Evolutionary conservation across 352 stramenopile species (phyloP).

Genomic region (Phytophthora cajani): DNA sequence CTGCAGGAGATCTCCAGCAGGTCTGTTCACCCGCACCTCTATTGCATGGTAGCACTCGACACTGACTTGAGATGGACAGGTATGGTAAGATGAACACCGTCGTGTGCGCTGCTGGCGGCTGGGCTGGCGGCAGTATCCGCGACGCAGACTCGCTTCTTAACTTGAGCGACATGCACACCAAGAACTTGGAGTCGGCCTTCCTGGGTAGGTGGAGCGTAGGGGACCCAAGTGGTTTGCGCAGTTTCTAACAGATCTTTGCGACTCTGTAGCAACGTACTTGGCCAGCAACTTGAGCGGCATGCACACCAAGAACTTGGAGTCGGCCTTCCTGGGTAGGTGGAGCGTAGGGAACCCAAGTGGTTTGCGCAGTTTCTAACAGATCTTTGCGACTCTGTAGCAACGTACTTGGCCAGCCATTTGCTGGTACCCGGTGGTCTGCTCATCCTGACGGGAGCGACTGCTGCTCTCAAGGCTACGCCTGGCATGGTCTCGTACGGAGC

Average conservation of each 20-base stretch:
- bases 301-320: slow-evolving; percentile 85
- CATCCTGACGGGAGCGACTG: slow-evolving; percentile 83
- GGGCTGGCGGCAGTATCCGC: slow-evolving; percentile 79
- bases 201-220: slow-evolving; percentile 44
- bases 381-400: slow-evolving; percentile 47
- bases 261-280: slow-evolving; percentile 74
- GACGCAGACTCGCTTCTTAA: slow-evolving; percentile 68
- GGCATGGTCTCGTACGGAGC: slow-evolving; percentile 91
- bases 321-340: slow-evolving; percentile 65
- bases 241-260: slow-evolving; percentile 10
- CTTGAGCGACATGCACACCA: slow-evolving; percentile 71
- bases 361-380: neutral
- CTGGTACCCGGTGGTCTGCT: slow-evolving; percentile 73
- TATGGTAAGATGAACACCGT: slow-evolving; percentile 76
- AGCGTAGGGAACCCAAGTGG: neutral
- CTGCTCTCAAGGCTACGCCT: slow-evolving; percentile 78
- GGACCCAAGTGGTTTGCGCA: neutral
- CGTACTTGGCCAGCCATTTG: slow-evolving; percentile 79
- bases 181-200: slow-evolving; percentile 85
- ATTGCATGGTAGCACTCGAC: neutral
- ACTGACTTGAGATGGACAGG: slow-evolving; percentile 23
- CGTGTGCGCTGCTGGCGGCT: slow-evolving; percentile 82
- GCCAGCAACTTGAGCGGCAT: slow-evolving; percentile 77
- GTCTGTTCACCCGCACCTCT: neutral
- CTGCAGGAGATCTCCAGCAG: slow-evolving; percentile 60